phyloP scores from a whole-genome alignment of 768 basidiomycete genomes.

The Termitomyces sp. region DNA sequence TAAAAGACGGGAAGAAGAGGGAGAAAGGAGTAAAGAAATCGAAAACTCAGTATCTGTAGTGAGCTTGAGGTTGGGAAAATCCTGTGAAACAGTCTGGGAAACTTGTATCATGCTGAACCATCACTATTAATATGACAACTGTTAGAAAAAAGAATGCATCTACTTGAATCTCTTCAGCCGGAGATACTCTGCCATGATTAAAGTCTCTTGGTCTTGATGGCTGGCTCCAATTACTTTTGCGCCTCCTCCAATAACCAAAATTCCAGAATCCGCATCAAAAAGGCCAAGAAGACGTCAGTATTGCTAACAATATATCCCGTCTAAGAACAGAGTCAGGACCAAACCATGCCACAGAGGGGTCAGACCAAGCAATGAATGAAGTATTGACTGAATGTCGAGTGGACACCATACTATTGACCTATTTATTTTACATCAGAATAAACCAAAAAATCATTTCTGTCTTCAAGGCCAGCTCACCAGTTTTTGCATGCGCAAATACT shows the following conservation, averaged over 20 bases:
- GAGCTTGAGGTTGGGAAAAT: constrained; percentile 68
- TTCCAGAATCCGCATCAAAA: constrained; percentile 76
- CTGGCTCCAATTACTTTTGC: constrained; percentile 67
- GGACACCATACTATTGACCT: constrained; percentile 71
- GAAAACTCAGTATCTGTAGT: constrained; percentile 33
- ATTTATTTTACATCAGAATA: constrained; percentile 20
- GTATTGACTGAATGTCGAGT: constrained; percentile 51
- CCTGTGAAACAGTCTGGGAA: constrained; percentile 59
- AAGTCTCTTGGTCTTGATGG: constrained; percentile 69
- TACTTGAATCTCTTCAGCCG: constrained; percentile 64
- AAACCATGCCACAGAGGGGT: not conserved
- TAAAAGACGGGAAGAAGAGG: too few relatives aligned
- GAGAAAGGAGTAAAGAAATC: not conserved
- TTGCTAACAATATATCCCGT: constrained; percentile 78
- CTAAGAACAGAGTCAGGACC: constrained; percentile 15
- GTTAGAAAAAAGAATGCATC: not conserved
- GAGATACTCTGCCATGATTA: constrained; percentile 77
- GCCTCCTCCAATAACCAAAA: constrained; percentile 67
- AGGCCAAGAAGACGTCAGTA: constrained; percentile 67
- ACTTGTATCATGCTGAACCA: constrained; percentile 56
- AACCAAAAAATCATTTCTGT: not conserved
- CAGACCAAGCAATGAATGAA: not conserved
- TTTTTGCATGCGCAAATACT: constrained; percentile 70
- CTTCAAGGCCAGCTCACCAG: constrained; percentile 35
- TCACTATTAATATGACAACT: not conserved